Evolutionary conservation across 805 yeast species (phyloP).

Genomic region (Ogataea angusta): DNA sequence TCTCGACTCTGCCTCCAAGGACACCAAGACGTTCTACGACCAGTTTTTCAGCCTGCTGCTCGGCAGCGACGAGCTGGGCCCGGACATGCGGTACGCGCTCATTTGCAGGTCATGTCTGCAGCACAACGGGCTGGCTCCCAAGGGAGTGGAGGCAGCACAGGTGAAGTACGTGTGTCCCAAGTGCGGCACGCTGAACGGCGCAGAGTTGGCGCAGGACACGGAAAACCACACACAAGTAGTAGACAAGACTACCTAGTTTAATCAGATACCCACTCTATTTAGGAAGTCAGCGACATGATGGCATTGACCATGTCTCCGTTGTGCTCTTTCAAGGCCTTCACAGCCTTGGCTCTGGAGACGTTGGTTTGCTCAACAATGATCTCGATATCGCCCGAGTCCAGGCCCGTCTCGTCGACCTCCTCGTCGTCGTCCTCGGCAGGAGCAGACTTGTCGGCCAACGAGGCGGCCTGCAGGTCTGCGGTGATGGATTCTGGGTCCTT

Average conservation of each 20-base stretch:
- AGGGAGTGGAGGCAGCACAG: constrained; percentile 48
- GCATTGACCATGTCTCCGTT: constrained; percentile 95
- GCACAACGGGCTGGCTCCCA: constrained; percentile 83
- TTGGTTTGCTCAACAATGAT: constrained; percentile 89
- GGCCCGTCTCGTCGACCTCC: constrained; percentile 81
- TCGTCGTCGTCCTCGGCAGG: constrained; percentile 47
- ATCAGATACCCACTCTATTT: constrained; percentile 10
- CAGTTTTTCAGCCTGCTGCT: constrained; percentile 42
- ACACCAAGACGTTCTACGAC: constrained; percentile 19
- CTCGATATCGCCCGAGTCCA: constrained; percentile 77
- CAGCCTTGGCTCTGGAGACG: constrained; percentile 86
- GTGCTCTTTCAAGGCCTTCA: constrained; percentile 82
- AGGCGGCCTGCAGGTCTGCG: constrained; percentile 72
- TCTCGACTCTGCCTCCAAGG: constrained; percentile 12
- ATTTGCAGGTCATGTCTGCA: constrained; percentile 62
- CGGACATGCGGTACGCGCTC: constrained; percentile 63
- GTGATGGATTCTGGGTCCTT: constrained; percentile 77
- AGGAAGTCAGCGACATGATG: constrained; percentile 67
- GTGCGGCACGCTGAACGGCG: constrained; percentile 48
- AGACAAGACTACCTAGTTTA: constrained; percentile 1
- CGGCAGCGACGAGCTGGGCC: constrained; percentile 63
- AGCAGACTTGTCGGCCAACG: constrained; percentile 41
- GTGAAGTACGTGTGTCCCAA: constrained; percentile 62
- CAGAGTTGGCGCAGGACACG: not conserved
- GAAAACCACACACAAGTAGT: constrained; percentile 1